Base-by-base conservation (phyloP, 441 rosid species). In the Populus hybrid region DNA sequence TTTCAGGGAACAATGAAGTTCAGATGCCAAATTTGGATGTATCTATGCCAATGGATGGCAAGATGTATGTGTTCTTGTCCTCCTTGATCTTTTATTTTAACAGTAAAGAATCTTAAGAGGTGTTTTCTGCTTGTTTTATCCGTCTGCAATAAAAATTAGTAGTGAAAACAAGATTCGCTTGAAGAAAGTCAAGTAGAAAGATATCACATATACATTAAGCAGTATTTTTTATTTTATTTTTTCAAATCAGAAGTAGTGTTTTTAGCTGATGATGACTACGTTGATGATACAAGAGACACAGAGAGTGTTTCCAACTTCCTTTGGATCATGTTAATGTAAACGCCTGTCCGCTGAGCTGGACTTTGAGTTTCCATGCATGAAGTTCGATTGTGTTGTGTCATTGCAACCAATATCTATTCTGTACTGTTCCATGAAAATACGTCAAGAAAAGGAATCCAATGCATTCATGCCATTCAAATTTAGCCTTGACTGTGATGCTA, bases 1-100 rank as follows among this genome's bases (percentile, higher is more conserved):
- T 77, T 74, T 72, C 81, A 90, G 90, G 87, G 74, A 83, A 75
- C 74, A 76, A 80, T 79, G 93, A 87, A 69, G 77, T 78, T 77
- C 85, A 80, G 82, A 70, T 79, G 78, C 83, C 84, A 28, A 81
- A 77, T 72, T 63, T 80, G 70, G 84, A 82, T 7, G 70, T 78
- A 26, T 74, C 83, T 74, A 30, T 76, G 78, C 74, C 73, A 76
- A 36, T 74, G 80, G 89, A 89, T 73, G 75, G 23, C 78, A 76
- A 80, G 63, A 35, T 79, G 91, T 83, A 84, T 73, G 82, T 32
- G 42, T 53, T 70, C 73, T 30, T 12, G 2, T 63, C 53, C 24
- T 18, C 26, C 30, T 69, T 57, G 28, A 50, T 14, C 28, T 19
- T 70, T 35, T 26, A 3, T 24, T 26, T 3, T 10, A 4, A 21